Evolutionary conservation across 352 stramenopile genomes (phyloP).

Genomic region (Globisporangium polare): DNA sequence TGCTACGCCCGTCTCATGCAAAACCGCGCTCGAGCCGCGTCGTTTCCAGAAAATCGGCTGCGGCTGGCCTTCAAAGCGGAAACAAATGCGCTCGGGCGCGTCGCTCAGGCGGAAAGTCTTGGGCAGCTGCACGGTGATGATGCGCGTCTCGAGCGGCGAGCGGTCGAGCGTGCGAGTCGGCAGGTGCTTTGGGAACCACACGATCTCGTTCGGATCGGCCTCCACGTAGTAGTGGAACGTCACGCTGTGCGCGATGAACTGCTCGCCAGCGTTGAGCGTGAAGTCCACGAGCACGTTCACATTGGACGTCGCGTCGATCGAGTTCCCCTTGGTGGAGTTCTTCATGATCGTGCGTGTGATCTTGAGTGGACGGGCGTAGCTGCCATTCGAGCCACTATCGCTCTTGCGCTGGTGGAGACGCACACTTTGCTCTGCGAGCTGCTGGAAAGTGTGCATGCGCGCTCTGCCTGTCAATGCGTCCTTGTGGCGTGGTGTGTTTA

Average conservation of each 20-base stretch:
- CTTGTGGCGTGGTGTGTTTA: constrained; percentile 19
- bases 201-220: constrained; percentile 35
- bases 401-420: constrained; percentile 13
- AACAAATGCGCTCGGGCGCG: constrained; percentile 42
- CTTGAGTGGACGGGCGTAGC: constrained; percentile 17
- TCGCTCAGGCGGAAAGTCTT: constrained; percentile 48
- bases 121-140: constrained; percentile 46
- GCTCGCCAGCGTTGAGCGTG: constrained; percentile 67
- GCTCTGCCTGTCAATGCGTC: constrained; percentile 33
- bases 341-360: constrained; percentile 23
- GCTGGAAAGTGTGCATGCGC: constrained; percentile 49
- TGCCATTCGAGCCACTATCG: constrained; percentile 8
- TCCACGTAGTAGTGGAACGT: constrained; percentile 64
- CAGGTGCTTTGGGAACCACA: constrained; percentile 55
- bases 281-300: constrained; percentile 66
- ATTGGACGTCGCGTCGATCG: constrained; percentile 3
- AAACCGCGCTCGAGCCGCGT: constrained; percentile 39
- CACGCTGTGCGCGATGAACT: constrained; percentile 73
- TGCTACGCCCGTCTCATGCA: constrained; percentile 43
- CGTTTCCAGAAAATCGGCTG: constrained; percentile 43
- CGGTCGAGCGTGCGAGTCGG: constrained; percentile 43
- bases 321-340: constrained; percentile 5
- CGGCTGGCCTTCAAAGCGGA: constrained; percentile 47
- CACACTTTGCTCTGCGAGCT: constrained; percentile 54
- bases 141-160: constrained; percentile 32